These are phyloP conservation scores for Verbascum thapsus DNA, from an alignment of 257 asterid species.

Conservation along the genomic window DNA sequence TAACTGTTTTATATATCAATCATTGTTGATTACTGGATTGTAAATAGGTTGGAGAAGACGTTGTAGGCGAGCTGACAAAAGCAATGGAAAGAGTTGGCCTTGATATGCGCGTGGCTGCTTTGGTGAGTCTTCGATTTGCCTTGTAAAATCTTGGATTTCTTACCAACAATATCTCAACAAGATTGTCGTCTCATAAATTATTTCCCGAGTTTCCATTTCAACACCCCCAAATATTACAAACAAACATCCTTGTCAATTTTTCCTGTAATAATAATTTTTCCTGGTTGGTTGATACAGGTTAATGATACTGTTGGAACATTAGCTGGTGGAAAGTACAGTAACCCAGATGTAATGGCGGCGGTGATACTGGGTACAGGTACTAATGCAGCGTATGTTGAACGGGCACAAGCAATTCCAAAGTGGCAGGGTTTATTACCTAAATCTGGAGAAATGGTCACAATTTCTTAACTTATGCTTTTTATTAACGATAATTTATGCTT, in stretches of 20 bases:
- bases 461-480: constrained; percentile 21
- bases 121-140: constrained; percentile 50
- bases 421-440: constrained; percentile 74
- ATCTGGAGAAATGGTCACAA: constrained; percentile 79
- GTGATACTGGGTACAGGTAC: constrained; percentile 95
- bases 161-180: too few species aligned
- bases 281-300: constrained; percentile 48
- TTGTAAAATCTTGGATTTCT: too few species aligned
- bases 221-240: too few species aligned
- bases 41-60: constrained; percentile 77
- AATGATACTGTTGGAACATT: constrained; percentile 95
- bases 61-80: constrained; percentile 74
- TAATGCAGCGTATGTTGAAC: constrained; percentile 92
- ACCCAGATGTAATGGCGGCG: constrained; percentile 80
- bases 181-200: too few species aligned
- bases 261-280: background rate
- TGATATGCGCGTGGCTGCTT: constrained; percentile 83
- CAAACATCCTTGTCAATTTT: too few species aligned
- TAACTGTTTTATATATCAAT: too few species aligned
- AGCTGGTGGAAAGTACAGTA: constrained; percentile 74
- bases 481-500: background rate
- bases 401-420: constrained; percentile 81
- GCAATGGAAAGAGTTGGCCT: constrained; percentile 80
- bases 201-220: too few species aligned
- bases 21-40: too few species aligned